phyloP scores from a whole-genome alignment of 2,329 filamentous ascomycete genomes.

The Neofusicoccum kwambonambiense region DNA sequence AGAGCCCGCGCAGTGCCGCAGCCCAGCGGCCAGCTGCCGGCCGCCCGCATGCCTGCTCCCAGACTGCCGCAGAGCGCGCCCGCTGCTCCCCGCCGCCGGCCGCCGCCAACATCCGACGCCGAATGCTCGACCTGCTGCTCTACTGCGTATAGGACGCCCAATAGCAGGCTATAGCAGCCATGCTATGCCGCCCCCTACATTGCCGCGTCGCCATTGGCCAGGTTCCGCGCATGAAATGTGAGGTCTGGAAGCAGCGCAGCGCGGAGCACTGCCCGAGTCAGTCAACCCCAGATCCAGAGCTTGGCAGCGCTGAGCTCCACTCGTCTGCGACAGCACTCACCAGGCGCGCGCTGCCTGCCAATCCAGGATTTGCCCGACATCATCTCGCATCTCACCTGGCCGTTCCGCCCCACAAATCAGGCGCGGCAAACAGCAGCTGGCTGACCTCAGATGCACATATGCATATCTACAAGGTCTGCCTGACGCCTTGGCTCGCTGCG shows the following conservation, averaged over 20 bases:
- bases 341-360: neutral
- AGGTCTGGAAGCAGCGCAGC: neutral
- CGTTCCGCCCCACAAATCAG: neutral
- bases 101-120: neutral
- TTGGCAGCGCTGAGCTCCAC: neutral
- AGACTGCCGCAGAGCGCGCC: neutral
- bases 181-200: neutral
- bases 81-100: neutral
- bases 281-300: slow-evolving; percentile 5
- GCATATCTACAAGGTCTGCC: neutral
- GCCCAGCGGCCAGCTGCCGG: too few relatives aligned
- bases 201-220: neutral
- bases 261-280: neutral
- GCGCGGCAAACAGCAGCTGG: neutral
- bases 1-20: too few relatives aligned
- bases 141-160: neutral
- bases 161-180: slow-evolving; percentile 1
- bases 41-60: too few relatives aligned
- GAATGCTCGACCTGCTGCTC: neutral
- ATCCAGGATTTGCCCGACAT: too few relatives aligned
- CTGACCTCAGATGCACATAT: neutral
- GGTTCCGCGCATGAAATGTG: slow-evolving; percentile 1
- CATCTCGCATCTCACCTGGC: neutral
- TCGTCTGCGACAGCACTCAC: neutral
- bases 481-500: neutral